phyloP scores from a whole-genome alignment of 192 early-diverging fungal species.

The Linnemannia schmuckeri region DNA sequence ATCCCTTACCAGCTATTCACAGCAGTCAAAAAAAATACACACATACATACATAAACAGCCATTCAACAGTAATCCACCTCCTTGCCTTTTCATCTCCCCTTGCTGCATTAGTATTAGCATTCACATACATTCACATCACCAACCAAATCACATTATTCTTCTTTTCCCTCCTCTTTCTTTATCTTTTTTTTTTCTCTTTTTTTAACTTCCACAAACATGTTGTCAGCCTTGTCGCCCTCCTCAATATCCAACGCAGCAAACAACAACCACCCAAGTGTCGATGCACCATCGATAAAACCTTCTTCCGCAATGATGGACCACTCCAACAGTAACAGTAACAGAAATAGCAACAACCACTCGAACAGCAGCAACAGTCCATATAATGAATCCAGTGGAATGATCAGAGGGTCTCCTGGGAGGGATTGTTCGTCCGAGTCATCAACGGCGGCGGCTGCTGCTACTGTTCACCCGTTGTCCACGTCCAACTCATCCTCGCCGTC shows the following conservation, averaged over 20 bases:
- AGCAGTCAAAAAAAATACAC: background rate
- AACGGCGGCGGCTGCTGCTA: background rate
- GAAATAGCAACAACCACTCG: background rate
- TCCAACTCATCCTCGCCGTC: constrained; percentile 1
- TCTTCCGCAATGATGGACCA: background rate
- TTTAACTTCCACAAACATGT: constrained; percentile 11
- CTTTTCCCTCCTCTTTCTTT: background rate
- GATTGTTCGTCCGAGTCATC: constrained; percentile 19
- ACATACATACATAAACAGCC: background rate
- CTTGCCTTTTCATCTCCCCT: background rate
- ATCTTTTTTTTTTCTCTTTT: background rate
- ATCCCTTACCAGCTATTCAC: constrained; percentile 7
- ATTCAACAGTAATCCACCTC: background rate
- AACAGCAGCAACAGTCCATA: background rate
- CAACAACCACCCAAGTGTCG: constrained; percentile 5
- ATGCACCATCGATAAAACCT: constrained; percentile 5
- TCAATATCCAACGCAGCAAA: constrained; percentile 33
- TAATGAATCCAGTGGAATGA: constrained; percentile 12
- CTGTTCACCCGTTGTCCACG: constrained; percentile 27
- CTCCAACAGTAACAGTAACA: background rate
- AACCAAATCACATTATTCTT: background rate
- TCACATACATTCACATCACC: background rate
- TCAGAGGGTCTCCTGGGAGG: background rate
- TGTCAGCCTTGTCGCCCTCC: constrained; percentile 28
- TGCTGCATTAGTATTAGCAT: background rate